A percentile compares a stretch with the other conserved stretches of the same genome.
Conservation (phyloP, 2,329 filamentous ascomycete species). For the Alternaria sp. region DNA sequence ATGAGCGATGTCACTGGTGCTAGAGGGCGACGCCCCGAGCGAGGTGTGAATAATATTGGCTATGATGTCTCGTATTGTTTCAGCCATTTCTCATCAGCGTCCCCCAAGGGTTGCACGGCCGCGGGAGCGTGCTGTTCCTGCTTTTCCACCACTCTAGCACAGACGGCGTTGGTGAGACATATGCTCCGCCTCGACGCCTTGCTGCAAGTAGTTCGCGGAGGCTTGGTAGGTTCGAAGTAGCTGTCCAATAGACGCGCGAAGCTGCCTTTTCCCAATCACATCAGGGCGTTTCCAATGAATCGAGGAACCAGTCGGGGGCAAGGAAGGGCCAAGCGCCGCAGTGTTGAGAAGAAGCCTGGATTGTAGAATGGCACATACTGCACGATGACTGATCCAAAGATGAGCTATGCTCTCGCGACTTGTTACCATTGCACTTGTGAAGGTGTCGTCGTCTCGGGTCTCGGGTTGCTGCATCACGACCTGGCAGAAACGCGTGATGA, state of each 20-base stretch:
- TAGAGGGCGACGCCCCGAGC: constrained; percentile 15
- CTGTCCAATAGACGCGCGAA: constrained; percentile 20
- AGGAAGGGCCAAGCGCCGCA: constrained; percentile 12
- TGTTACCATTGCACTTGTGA: background rate
- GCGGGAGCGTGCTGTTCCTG: constrained; percentile 30
- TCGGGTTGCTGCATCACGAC: constrained; percentile 3
- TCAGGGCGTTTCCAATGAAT: constrained; percentile 27
- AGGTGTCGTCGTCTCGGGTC: background rate
- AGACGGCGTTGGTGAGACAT: constrained; percentile 18
- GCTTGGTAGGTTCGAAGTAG: constrained; percentile 11
- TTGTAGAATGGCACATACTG: background rate
- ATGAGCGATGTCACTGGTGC: constrained; percentile 34
- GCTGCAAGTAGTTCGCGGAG: constrained; percentile 8
- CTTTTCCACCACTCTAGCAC: constrained; percentile 15
- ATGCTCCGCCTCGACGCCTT: constrained; percentile 21
- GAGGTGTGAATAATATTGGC: constrained; percentile 27
- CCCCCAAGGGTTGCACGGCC: constrained; percentile 25
- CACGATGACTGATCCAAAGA: background rate
- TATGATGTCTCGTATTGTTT: constrained; percentile 16
- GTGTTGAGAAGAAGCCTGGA: constrained; percentile 4
- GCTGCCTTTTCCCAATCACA: constrained; percentile 6
- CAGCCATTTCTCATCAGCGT: constrained; percentile 21
- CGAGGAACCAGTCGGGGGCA: constrained; percentile 3
- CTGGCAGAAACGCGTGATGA: background rate
- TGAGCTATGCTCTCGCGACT: background rate